Evolutionary conservation across 2,329 filamentous ascomycete species (phyloP).

Genomic region (Xylariaceae sp.): DNA sequence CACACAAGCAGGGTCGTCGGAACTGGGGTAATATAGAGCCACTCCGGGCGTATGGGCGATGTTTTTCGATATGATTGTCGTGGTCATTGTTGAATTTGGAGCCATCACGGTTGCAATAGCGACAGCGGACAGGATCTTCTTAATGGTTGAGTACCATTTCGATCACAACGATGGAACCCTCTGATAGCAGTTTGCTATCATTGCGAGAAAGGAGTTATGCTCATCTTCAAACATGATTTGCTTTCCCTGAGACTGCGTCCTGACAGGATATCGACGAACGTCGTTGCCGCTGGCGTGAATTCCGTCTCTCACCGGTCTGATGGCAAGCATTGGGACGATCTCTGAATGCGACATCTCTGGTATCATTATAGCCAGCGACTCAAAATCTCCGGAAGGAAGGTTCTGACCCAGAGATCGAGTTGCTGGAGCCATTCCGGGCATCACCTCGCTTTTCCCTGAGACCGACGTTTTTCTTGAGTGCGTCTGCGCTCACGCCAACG

Average conservation of each 20-base stretch:
- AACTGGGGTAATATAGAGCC: background rate
- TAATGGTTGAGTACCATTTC: background rate
- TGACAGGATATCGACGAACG: background rate
- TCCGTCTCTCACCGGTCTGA: background rate
- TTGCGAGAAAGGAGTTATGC: background rate
- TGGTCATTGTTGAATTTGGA: background rate
- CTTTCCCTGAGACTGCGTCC: background rate
- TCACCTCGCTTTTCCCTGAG: background rate
- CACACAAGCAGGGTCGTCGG: background rate
- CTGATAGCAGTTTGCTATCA: background rate
- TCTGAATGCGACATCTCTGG: background rate
- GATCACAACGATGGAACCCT: background rate
- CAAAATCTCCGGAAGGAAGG: rapidly evolving
- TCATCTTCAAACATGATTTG: background rate
- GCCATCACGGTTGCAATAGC: background rate
- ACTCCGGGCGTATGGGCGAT: background rate
- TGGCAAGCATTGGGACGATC: background rate
- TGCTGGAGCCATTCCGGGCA: background rate
- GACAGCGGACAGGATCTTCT: background rate
- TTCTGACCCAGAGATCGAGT: background rate
- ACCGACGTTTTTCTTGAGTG: background rate
- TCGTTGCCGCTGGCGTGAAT: background rate
- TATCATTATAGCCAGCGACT: background rate
- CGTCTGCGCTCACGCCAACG: background rate
- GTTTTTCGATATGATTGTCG: background rate